Percentiles rank a stretch among this genome's conserved stretches.
phyloP scores from a whole-genome alignment of 1,284 basidiomycete species.

The Ceratobasidium sp. region DNA sequence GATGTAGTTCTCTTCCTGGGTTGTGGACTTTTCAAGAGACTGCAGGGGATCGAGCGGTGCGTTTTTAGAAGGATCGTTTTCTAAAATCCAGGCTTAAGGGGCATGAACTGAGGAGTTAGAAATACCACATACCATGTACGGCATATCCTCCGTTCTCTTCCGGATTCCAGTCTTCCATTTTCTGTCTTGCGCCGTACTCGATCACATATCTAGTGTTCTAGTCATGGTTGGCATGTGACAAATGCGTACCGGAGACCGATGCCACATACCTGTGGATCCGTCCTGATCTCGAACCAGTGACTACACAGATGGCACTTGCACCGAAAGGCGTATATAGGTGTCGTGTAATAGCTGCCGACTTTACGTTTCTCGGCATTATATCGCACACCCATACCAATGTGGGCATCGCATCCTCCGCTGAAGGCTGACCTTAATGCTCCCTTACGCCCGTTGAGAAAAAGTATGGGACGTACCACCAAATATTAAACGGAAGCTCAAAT shows the following conservation, averaged over 20 bases:
- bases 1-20: slow-evolving; percentile 73
- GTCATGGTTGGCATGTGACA: not conserved
- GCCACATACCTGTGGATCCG: slow-evolving; percentile 85
- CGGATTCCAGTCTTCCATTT: slow-evolving; percentile 95
- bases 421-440: not conserved
- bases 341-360: slow-evolving; percentile 93
- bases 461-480: slow-evolving; percentile 82
- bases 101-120: slow-evolving; percentile 12
- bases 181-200: slow-evolving; percentile 84
- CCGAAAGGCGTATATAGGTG: slow-evolving; percentile 91
- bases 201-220: slow-evolving; percentile 97
- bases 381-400: slow-evolving; percentile 95
- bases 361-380: slow-evolving; percentile 99
- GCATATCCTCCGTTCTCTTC: slow-evolving; percentile 93
- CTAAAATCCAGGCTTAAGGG: slow-evolving; percentile 51
- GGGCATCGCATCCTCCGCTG: slow-evolving; percentile 88
- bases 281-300: slow-evolving; percentile 95
- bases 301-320: slow-evolving; percentile 97
- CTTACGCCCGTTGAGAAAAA: too few relatives aligned
- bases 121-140: slow-evolving; percentile 69
- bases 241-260: not conserved
- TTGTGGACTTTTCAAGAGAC: slow-evolving; percentile 85
- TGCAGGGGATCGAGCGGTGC: slow-evolving; percentile 80
- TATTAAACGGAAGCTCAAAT: slow-evolving; percentile 95
- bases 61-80: slow-evolving; percentile 71